These are phyloP conservation scores for Eimeria sp. DNA, from an alignment of 169 alveolate species.

Conservation along the genomic window DNA sequence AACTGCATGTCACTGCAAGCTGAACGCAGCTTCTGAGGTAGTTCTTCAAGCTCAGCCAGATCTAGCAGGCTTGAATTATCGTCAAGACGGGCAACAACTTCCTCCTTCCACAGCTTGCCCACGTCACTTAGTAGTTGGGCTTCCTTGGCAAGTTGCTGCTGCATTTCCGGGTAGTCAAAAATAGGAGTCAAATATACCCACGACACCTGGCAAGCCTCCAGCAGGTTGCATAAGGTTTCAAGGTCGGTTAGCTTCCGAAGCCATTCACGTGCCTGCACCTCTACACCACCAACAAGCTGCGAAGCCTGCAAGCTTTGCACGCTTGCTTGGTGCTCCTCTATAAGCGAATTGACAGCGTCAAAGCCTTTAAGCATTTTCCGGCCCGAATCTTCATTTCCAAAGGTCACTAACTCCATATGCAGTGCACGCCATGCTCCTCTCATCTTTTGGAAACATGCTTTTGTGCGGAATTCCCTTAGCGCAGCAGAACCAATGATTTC, in stretches of 20 bases:
- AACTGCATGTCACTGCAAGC: slow-evolving; percentile 92
- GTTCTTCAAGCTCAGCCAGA: slow-evolving; percentile 89
- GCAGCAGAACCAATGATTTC: slow-evolving; percentile 84
- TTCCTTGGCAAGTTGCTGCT: slow-evolving; percentile 88
- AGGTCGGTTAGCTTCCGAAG: slow-evolving; percentile 90
- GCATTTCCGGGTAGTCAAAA: slow-evolving; percentile 91
- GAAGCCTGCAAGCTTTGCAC: slow-evolving; percentile 92
- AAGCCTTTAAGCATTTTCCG: slow-evolving; percentile 89
- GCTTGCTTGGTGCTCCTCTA: slow-evolving; percentile 93
- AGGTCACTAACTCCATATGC: slow-evolving; percentile 85
- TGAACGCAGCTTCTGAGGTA: slow-evolving; percentile 88
- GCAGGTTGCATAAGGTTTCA: slow-evolving; percentile 84
- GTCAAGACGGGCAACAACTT: slow-evolving; percentile 77
- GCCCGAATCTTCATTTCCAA: slow-evolving; percentile 86
- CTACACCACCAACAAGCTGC: slow-evolving; percentile 91
- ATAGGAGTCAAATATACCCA: slow-evolving; percentile 92
- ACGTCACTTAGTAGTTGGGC: slow-evolving; percentile 85
- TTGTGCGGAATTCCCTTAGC: slow-evolving; percentile 25
- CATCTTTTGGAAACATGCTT: slow-evolving; percentile 77
- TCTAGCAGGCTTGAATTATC: slow-evolving; percentile 84
- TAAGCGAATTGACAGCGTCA: slow-evolving; percentile 89
- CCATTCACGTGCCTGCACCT: slow-evolving; percentile 92
- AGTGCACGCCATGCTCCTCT: slow-evolving; percentile 41
- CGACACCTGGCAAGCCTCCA: slow-evolving; percentile 86
- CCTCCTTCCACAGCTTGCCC: slow-evolving; percentile 82